These are phyloP conservation scores for Scheffersomyces segobiensis DNA, from an alignment of 1,139 yeast species.

Conservation along the genomic window DNA sequence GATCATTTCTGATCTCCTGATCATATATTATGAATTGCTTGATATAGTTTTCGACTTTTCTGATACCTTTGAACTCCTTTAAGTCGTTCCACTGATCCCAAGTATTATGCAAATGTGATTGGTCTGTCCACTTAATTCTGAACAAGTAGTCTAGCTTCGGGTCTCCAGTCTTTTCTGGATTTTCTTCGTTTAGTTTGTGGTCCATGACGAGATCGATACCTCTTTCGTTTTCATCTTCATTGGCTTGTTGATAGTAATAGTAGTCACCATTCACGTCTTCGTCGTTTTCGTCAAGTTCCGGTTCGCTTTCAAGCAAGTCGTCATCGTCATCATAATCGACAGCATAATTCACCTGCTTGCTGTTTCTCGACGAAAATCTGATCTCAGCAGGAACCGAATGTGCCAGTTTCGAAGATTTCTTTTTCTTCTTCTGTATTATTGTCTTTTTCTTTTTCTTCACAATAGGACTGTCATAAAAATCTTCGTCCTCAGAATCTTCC, in stretches of 20 bases:
- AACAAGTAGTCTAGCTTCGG: conserved; percentile 64
- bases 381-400: conserved; percentile 39
- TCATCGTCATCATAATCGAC: conserved; percentile 72
- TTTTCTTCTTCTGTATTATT: conserved; percentile 6
- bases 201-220: conserved; percentile 56
- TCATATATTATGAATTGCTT: conserved; percentile 74
- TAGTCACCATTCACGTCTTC: conserved; percentile 34
- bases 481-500: conserved; percentile 29
- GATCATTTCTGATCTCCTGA: conserved; percentile 73
- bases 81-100: conserved; percentile 80
- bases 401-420: conserved; percentile 7
- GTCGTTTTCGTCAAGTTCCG: conserved; percentile 40
- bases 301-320: conserved; percentile 58
- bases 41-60: conserved; percentile 88
- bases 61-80: conserved; percentile 65
- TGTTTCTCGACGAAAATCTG: conserved; percentile 77
- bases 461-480: conserved; percentile 1
- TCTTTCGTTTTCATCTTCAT: conserved; percentile 37
- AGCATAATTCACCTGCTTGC: conserved; percentile 68
- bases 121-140: conserved; percentile 82
- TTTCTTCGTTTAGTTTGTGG: conserved; percentile 44
- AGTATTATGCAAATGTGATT: conserved; percentile 91
- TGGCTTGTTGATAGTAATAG: conserved; percentile 39
- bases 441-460: conserved; percentile 10
- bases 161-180: conserved; percentile 44